Percentiles rank a stretch among this genome's conserved stretches.
Conservation (phyloP, 257 asterid genomes). For the Fraxinus anomala region DNA sequence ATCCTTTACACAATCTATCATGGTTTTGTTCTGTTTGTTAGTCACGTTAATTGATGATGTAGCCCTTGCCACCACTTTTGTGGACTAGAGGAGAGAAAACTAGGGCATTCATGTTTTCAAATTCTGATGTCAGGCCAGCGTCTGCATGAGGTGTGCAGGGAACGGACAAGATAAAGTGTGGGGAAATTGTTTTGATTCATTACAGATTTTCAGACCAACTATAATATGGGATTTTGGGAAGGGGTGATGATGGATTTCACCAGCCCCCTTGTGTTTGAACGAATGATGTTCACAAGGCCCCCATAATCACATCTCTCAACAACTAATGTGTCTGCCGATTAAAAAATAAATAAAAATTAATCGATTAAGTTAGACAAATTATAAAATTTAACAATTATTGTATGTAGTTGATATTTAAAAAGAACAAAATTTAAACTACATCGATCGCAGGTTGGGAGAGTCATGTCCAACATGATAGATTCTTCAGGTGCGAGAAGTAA, state of each 20-base stretch:
- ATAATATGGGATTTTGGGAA: not conserved
- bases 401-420: no score
- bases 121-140: conserved; percentile 38
- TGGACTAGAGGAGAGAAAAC: conserved; percentile 23
- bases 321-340: not conserved
- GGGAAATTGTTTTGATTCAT: conserved; percentile 2
- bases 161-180: conserved; percentile 25
- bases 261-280: not conserved
- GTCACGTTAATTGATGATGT: conserved; percentile 35
- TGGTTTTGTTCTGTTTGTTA: conserved; percentile 7
- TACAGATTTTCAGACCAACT: not conserved
- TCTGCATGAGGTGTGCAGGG: conserved; percentile 34
- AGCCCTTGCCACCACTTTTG: conserved; percentile 16
- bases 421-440: no score
- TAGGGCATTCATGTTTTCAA: conserved; percentile 28
- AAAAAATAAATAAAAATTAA: not conserved
- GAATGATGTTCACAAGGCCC: not conserved
- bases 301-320: not conserved
- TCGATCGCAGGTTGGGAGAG: no score
- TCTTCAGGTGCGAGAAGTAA: no score
- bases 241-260: conserved; percentile 3
- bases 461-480: no score
- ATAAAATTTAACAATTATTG: no score
- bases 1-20: not conserved
- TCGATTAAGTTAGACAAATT: no score